A percentile compares a stretch with the other conserved stretches of the same genome.
Conservation (phyloP, 2,329 filamentous ascomycete species). For the Penicillium sp. region DNA sequence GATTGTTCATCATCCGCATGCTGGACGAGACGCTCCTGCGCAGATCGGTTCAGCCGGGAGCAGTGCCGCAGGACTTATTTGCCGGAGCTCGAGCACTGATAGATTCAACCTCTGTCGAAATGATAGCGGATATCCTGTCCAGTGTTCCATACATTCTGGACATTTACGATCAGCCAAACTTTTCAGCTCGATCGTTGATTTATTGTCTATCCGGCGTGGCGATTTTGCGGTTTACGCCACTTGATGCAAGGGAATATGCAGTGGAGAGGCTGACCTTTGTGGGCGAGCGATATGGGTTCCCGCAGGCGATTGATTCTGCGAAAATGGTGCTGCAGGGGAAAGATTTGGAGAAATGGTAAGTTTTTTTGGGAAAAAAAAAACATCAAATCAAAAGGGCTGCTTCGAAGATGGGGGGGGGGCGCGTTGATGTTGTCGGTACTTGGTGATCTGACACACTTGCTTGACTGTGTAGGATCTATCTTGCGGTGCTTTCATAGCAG, state of each 20-base stretch:
- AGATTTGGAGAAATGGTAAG: not conserved
- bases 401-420: too few relatives aligned
- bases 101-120: not conserved
- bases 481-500: too few relatives aligned
- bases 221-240: not conserved
- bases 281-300: not conserved
- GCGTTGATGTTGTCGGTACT: too few relatives aligned
- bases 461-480: too few relatives aligned
- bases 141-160: not conserved
- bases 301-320: not conserved
- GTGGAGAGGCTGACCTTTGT: not conserved
- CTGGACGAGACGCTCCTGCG: not conserved
- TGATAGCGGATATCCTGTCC: not conserved
- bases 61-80: not conserved
- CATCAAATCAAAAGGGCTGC: not conserved
- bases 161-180: not conserved
- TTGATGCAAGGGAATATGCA: not conserved
- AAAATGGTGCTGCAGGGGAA: not conserved
- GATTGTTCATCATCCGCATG: not conserved
- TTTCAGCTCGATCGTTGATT: not conserved
- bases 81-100: not conserved
- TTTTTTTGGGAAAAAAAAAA: too few relatives aligned
- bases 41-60: not conserved
- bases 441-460: too few relatives aligned
- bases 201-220: slow-evolving; percentile 1